Evolutionary conservation across 2,329 filamentous ascomycete genomes (phyloP).

Genomic region (Daldinia sp.): DNA sequence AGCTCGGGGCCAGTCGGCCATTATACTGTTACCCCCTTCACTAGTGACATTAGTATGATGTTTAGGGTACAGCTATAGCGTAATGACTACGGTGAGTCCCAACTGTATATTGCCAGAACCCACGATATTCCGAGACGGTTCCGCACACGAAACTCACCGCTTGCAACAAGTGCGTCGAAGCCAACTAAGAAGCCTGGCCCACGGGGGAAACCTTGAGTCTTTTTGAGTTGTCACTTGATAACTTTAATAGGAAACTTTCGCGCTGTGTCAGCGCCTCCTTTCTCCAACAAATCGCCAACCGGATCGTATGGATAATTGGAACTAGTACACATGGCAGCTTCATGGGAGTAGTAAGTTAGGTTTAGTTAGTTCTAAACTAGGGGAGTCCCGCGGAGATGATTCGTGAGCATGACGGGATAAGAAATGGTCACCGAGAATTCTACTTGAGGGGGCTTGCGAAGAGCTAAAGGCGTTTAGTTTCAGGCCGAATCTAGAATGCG

Average conservation of each 20-base stretch:
- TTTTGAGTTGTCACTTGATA: slow-evolving; percentile 11
- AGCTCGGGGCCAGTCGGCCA: neutral
- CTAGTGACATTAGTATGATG: slow-evolving; percentile 7
- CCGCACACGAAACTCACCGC: slow-evolving; percentile 25
- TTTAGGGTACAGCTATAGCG: slow-evolving; percentile 17
- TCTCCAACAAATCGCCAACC: slow-evolving; percentile 15
- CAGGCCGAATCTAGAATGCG: slow-evolving; percentile 35
- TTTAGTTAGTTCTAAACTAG: neutral
- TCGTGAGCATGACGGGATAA: slow-evolving; percentile 13
- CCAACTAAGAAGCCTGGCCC: slow-evolving; percentile 8
- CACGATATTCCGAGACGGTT: neutral
- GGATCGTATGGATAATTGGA: neutral
- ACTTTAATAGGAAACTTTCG: slow-evolving; percentile 5
- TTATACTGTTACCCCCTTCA: neutral
- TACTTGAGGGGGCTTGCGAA: slow-evolving; percentile 34
- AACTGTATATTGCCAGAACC: neutral
- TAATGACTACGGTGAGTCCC: slow-evolving; percentile 21
- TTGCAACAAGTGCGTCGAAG: slow-evolving; percentile 9
- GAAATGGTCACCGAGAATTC: slow-evolving; percentile 23
- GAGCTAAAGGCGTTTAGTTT: slow-evolving; percentile 5
- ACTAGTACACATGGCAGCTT: slow-evolving; percentile 18
- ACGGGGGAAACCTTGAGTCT: slow-evolving; percentile 20
- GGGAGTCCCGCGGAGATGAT: neutral
- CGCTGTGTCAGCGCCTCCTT: slow-evolving; percentile 5
- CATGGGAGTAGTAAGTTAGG: neutral